Evolutionary conservation across 768 basidiomycete species (phyloP).

Genomic region (Mycena capillaripes): DNA sequence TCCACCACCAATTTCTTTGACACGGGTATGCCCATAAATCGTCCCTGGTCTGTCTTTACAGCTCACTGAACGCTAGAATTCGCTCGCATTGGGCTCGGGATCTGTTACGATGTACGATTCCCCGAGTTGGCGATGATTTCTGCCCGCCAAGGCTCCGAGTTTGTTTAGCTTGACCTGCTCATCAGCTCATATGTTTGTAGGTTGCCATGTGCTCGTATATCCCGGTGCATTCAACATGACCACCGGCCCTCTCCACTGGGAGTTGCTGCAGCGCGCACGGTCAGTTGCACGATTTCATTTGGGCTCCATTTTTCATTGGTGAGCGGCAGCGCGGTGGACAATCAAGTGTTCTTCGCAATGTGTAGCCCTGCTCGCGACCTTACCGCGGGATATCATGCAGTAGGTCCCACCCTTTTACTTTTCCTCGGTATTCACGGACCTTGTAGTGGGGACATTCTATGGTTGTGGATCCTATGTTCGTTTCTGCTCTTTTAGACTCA

Average conservation of each 20-base stretch:
- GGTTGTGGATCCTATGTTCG: conserved; percentile 89
- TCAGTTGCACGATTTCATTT: conserved; percentile 47
- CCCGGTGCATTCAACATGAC: conserved; percentile 97
- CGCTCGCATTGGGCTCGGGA: conserved; percentile 95
- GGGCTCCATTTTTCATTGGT: neutral
- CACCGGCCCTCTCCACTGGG: conserved; percentile 97
- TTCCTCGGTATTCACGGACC: neutral
- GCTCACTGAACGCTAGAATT: conserved; percentile 69
- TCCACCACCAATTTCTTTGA: conserved; percentile 83
- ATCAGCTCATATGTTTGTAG: conserved; percentile 51
- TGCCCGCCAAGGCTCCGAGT: conserved; percentile 80
- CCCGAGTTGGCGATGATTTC: conserved; percentile 94
- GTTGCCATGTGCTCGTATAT: conserved; percentile 91
- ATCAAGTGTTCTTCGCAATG: conserved; percentile 97
- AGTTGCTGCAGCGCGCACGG: conserved; percentile 89
- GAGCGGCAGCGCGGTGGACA: conserved; percentile 86
- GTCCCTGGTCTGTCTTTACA: neutral
- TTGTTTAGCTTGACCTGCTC: neutral
- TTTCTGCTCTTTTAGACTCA: neutral
- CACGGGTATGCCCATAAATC: conserved; percentile 68
- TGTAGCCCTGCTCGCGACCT: conserved; percentile 94
- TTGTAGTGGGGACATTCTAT: conserved; percentile 90
- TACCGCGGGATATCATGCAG: conserved; percentile 89
- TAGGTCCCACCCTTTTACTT: conserved; percentile 46
- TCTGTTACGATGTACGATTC: conserved; percentile 97